These are phyloP conservation scores for Canavalia ensiformis DNA, from an alignment of 306 rosid genomes.

Conservation along the genomic window DNA sequence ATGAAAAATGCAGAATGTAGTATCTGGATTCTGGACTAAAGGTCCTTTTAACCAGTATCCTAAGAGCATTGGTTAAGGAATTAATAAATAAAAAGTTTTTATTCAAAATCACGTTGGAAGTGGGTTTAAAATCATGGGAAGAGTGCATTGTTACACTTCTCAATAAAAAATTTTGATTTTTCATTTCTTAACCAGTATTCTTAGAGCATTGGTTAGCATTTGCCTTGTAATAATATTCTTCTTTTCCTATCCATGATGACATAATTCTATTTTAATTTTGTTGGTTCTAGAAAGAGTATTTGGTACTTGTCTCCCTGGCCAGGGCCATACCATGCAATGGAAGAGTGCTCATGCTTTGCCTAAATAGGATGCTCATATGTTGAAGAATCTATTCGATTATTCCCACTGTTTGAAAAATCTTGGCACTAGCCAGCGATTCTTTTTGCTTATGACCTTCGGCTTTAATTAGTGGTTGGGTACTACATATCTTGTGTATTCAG, in stretches of 20 bases:
- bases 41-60: too few species aligned
- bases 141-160: too few species aligned
- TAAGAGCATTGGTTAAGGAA: too few species aligned
- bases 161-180: too few species aligned
- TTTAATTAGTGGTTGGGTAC: neutral
- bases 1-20: conserved; percentile 29
- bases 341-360: conserved; percentile 4
- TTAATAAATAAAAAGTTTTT: too few species aligned
- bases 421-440: conserved; percentile 12
- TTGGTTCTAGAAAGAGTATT: conserved; percentile 33
- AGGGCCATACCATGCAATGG: conserved; percentile 13
- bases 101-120: too few species aligned
- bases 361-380: conserved; percentile 22
- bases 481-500: conserved; percentile 34
- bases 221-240: neutral
- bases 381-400: conserved; percentile 18
- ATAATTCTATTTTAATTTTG: conserved; percentile 31
- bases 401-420: conserved; percentile 16
- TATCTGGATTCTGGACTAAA: neutral
- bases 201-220: too few species aligned
- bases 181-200: too few species aligned
- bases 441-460: conserved; percentile 16
- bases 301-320: conserved; percentile 1
- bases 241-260: neutral
- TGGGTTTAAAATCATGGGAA: too few species aligned